These are phyloP conservation scores for Reutealis trisperma DNA, from an alignment of 345 rosid species.

Conservation along the genomic window DNA sequence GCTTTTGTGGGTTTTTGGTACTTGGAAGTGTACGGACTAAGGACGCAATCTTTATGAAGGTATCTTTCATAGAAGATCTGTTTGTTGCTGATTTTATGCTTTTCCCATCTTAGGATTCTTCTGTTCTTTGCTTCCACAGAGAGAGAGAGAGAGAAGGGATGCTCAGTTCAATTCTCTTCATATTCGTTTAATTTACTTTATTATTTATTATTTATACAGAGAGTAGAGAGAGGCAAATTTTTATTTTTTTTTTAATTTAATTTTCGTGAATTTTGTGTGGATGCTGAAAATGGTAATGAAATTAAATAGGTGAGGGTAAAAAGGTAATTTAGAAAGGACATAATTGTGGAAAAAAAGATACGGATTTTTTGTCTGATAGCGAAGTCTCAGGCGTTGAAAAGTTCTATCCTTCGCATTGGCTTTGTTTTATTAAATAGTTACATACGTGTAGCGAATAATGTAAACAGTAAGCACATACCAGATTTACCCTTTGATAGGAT, in stretches of 20 bases:
- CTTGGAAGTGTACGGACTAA: slow-evolving; percentile 23
- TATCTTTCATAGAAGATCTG: slow-evolving; percentile 44
- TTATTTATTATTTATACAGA: background rate
- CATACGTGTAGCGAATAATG: no score
- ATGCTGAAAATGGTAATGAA: background rate
- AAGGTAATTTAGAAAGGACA: background rate
- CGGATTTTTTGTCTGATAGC: slow-evolving; percentile 5
- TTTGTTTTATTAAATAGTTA: no score
- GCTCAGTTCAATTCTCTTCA: background rate
- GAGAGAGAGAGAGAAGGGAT: background rate
- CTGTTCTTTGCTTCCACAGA: background rate
- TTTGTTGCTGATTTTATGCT: slow-evolving; percentile 20
- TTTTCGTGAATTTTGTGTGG: background rate
- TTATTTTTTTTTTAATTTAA: no score
- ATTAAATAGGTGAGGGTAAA: background rate
- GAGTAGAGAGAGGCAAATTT: background rate
- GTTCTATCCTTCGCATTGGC: no score
- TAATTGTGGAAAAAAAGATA: background rate
- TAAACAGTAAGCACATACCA: no score
- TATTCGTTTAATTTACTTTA: background rate
- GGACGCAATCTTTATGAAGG: slow-evolving; percentile 22
- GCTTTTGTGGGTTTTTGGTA: slow-evolving; percentile 13
- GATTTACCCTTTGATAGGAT: no score
- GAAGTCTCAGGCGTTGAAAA: background rate
- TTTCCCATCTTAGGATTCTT: slow-evolving; percentile 10